Base-by-base conservation (phyloP, 2,329 filamentous ascomycete species). In the Colletotrichum gloeosporioides region DNA sequence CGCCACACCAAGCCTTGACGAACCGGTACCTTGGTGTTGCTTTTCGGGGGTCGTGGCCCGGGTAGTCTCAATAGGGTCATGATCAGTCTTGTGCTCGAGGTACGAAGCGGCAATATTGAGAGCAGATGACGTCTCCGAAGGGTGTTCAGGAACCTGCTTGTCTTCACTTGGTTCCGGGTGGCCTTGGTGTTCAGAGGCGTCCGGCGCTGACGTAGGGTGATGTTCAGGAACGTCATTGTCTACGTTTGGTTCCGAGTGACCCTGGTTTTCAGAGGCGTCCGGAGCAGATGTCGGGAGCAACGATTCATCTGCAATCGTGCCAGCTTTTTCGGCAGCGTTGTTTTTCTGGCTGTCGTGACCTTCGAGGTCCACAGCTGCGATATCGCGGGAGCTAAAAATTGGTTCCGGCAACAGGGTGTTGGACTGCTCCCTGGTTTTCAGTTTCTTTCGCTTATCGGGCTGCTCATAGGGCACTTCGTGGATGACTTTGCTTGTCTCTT, bases 401-500 rank as follows among this genome's bases (percentile, higher is more conserved):
- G 81, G 78, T 66, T 83, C 80, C 4, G 79, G 69, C 15, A 83
- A 71, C 71, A 80, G 78, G n/a, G 75, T 63, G 16, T 81, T 76
- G 22, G 82, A 80, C 49, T 72, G 77, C 36, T 81, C 77, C 70
- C 77, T 75, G 25, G 80, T 84, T 73, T 82, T 84, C 66, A 80
- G 70, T 79, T 82, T 85, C 79, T 86, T 87, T 63, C 82, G 82
- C 39, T 81, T 81, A 27, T 80, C 80, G 22, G 82, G 80, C 70
- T 84, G 79, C 65, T 84, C 84, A 61, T 85, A 85, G 9, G 85
- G 84, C 55, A 81, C 81, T 3, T 86, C 85, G 65, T 86, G 85
- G 73, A 81, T 78, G 27, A 86, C 76, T 69, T 81, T 80, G 66
- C 82, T 85, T 67, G 79, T 83, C 27, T 81, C 72, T 69, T 84